phyloP scores from a whole-genome alignment of 495 filamentous ascomycete genomes.

The Penicillium salamii region DNA sequence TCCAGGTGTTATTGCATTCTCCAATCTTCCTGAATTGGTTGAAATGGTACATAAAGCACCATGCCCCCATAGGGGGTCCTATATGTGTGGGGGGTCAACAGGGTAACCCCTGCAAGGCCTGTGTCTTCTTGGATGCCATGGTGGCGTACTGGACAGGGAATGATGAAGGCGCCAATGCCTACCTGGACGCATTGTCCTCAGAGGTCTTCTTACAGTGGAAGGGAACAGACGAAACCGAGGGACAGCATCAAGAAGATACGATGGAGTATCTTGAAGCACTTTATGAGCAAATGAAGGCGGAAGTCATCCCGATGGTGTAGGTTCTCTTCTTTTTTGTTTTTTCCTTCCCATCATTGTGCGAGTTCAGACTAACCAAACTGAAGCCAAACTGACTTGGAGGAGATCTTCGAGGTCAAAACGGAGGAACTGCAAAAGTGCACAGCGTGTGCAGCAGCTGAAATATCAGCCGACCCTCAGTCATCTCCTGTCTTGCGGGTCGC shows the following conservation, averaged over 20 bases:
- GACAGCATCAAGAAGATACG: slow-evolving; percentile 22
- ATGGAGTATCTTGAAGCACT: slow-evolving; percentile 20
- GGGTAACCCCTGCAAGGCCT: slow-evolving; percentile 11
- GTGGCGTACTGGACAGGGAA: slow-evolving; percentile 19
- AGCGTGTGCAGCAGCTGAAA: neutral
- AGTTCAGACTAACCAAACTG: neutral
- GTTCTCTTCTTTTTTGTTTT: neutral
- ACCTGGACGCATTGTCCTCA: too few species aligned
- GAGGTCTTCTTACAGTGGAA: too few species aligned
- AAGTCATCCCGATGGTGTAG: slow-evolving; percentile 1
- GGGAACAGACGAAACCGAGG: neutral
- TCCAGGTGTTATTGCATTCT: slow-evolving; percentile 41
- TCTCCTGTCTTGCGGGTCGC: neutral
- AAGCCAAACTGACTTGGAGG: neutral
- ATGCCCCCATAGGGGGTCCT: slow-evolving; percentile 7
- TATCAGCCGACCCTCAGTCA: neutral
- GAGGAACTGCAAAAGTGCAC: neutral
- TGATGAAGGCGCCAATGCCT: too few species aligned
- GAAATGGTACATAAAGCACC: neutral
- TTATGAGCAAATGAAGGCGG: slow-evolving; percentile 6
- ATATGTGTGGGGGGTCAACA: too few species aligned
- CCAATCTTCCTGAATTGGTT: slow-evolving; percentile 40
- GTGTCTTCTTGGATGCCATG: slow-evolving; percentile 13
- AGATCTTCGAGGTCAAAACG: neutral
- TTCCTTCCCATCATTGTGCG: too few species aligned